These are phyloP conservation scores for Vitis amurensis DNA, from an alignment of 164 flowering plant genomes.

Conservation along the genomic window DNA sequence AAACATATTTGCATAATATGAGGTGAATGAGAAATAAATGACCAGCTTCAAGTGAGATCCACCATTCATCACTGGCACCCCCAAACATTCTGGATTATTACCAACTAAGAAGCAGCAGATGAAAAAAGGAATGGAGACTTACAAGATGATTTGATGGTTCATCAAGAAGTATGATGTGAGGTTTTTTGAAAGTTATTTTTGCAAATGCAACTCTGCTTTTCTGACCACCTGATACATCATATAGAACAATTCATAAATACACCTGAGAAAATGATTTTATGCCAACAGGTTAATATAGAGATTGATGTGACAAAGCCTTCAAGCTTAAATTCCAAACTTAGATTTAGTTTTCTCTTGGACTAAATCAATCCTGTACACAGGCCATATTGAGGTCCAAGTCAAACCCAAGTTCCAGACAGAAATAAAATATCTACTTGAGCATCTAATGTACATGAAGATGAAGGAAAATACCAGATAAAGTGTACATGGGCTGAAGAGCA, in stretches of 20 bases:
- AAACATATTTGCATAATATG: no score
- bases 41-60: no score
- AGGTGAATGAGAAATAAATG: no score
- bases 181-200: slow-evolving; percentile 97
- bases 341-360: not conserved
- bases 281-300: no score
- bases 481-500: slow-evolving; percentile 99
- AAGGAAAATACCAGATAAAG: slow-evolving; percentile 76
- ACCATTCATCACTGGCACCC: no score
- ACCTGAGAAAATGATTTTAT: not conserved
- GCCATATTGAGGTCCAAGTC: not conserved
- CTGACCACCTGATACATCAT: slow-evolving; percentile 78
- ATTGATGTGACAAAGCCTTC: not conserved
- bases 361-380: not conserved
- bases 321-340: not conserved
- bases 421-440: not conserved
- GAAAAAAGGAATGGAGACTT: slow-evolving; percentile 26
- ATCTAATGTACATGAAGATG: not conserved
- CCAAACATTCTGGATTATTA: not conserved
- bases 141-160: slow-evolving; percentile 99
- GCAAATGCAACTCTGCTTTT: slow-evolving; percentile 99
- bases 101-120: not conserved
- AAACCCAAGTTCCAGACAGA: not conserved
- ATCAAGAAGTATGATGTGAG: slow-evolving; percentile 92
- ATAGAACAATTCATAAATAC: not conserved